Evolutionary conservation across 108 stramenopile genomes (phyloP).

Genomic region (Parmales sp.): DNA sequence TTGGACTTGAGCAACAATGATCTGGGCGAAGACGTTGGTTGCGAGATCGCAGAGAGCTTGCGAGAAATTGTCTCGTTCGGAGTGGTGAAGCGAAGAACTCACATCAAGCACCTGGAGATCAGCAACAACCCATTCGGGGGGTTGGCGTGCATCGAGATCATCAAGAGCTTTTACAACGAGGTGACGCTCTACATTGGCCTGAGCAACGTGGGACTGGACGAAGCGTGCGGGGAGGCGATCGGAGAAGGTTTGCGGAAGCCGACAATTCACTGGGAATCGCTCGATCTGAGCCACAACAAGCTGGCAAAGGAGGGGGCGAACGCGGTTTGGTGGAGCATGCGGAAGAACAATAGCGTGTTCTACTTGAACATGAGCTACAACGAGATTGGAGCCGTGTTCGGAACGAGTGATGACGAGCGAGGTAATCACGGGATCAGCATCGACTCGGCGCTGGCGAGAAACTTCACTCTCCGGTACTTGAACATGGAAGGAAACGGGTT

Average conservation of each 20-base stretch:
- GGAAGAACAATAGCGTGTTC: background rate
- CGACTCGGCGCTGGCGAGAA: background rate
- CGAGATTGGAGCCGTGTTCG: background rate
- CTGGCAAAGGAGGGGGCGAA: conserved; percentile 13
- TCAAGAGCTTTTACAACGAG: background rate
- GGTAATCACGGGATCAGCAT: conserved; percentile 5
- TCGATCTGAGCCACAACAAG: background rate
- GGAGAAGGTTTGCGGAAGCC: background rate
- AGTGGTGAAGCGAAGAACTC: background rate
- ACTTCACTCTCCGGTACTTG: background rate
- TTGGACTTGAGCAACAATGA: conserved; percentile 8
- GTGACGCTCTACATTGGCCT: background rate
- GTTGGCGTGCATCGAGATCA: background rate
- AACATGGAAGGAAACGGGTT: conserved; percentile 1
- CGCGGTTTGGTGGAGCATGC: conserved; percentile 11
- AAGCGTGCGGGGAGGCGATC: background rate
- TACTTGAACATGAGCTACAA: background rate
- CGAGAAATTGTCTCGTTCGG: background rate
- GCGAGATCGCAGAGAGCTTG: background rate
- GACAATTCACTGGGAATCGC: background rate
- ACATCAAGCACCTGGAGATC: background rate
- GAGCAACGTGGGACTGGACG: background rate
- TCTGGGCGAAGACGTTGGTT: background rate
- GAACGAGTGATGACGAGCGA: background rate
- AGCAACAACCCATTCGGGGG: conserved; percentile 4